A percentile compares a stretch with the other conserved stretches of the same genome.
phyloP scores from a whole-genome alignment of 306 rosid genomes.

The Ormosia semicastrata region DNA sequence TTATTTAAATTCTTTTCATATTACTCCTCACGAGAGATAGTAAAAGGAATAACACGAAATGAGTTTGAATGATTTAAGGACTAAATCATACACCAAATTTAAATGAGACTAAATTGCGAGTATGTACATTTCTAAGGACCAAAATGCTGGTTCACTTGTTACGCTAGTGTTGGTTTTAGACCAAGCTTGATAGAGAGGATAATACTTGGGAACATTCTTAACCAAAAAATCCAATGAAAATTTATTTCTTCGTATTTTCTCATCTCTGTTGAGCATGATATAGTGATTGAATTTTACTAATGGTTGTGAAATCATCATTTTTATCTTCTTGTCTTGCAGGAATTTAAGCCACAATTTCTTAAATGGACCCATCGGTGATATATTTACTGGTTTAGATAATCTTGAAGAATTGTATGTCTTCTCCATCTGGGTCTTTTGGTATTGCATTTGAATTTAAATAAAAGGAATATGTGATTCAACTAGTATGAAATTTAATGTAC shows the following conservation, averaged over 20 bases:
- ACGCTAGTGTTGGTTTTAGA: constrained; percentile 9
- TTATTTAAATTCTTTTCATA: background rate
- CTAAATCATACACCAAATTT: background rate
- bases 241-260: background rate
- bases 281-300: background rate
- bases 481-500: background rate
- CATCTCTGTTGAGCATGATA: background rate
- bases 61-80: background rate
- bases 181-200: background rate
- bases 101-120: background rate
- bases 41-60: background rate
- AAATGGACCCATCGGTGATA: constrained; percentile 73
- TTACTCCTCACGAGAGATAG: background rate
- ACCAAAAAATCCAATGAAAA: background rate
- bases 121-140: background rate
- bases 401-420: constrained; percentile 68
- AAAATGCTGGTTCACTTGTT: constrained; percentile 10
- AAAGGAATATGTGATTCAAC: constrained; percentile 1
- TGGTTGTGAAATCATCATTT: constrained; percentile 5
- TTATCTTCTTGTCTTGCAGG: constrained; percentile 43
- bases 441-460: constrained; percentile 11
- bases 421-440: constrained; percentile 5
- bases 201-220: background rate
- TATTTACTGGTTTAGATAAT: constrained; percentile 61
- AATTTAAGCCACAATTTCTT: constrained; percentile 75